phyloP scores from a whole-genome alignment of 345 rosid species.

The Boechera stricta region DNA sequence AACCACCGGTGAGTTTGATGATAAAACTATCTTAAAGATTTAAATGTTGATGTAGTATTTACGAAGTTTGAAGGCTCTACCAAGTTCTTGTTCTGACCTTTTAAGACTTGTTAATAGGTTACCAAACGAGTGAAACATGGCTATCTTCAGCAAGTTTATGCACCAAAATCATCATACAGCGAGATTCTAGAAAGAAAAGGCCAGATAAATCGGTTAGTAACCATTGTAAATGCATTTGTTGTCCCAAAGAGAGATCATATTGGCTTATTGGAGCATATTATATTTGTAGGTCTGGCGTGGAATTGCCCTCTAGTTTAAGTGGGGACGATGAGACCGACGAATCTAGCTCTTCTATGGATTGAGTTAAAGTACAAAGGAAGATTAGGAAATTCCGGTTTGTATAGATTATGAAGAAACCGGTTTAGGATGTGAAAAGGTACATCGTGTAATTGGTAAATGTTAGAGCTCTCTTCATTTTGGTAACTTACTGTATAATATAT shows the following conservation, averaged over 20 bases:
- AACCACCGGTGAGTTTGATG: slow-evolving; percentile 53
- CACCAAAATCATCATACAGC: slow-evolving; percentile 50
- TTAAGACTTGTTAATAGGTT: slow-evolving; percentile 48
- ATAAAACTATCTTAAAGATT: slow-evolving; percentile 8
- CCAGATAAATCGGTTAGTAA: slow-evolving; percentile 62
- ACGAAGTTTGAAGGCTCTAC: slow-evolving; percentile 1
- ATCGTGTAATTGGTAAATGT: slow-evolving; percentile 29
- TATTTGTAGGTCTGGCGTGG: slow-evolving; percentile 53
- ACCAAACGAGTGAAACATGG: slow-evolving; percentile 50
- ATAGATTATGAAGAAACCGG: slow-evolving; percentile 30
- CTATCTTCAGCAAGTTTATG: slow-evolving; percentile 50
- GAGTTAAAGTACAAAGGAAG: slow-evolving; percentile 34
- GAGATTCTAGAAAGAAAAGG: slow-evolving; percentile 44
- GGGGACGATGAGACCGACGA: slow-evolving; percentile 81
- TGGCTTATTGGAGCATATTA: slow-evolving; percentile 16
- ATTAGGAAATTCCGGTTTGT: slow-evolving; percentile 35
- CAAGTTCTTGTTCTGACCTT: slow-evolving; percentile 28
- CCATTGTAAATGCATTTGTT: slow-evolving; percentile 24
- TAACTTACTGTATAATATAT: background rate
- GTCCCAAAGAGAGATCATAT: slow-evolving; percentile 8
- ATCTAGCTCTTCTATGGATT: slow-evolving; percentile 61
- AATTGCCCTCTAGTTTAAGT: slow-evolving; percentile 64
- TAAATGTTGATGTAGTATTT: background rate
- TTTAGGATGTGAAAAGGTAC: slow-evolving; percentile 31
- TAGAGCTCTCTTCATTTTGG: slow-evolving; percentile 31